phyloP scores from a whole-genome alignment of 1,284 basidiomycete genomes.

The Leucoagaricus sp. region DNA sequence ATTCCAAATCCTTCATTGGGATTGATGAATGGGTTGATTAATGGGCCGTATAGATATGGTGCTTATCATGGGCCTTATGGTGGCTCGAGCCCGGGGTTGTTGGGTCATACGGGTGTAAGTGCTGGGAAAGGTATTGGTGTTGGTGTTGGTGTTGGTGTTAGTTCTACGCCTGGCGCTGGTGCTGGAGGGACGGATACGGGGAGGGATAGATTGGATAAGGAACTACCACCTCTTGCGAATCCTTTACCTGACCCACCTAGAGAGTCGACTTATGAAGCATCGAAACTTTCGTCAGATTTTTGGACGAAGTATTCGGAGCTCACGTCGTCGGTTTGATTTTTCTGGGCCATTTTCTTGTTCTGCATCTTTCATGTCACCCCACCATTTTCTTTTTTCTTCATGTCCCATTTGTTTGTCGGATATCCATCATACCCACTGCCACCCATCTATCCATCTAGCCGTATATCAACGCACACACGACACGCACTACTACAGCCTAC shows the following conservation, averaged over 20 bases:
- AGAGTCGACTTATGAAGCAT: conserved; percentile 59
- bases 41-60: conserved; percentile 14
- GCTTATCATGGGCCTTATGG: conserved; percentile 9
- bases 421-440: no score
- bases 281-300: conserved; percentile 47
- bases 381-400: no score
- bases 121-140: no score
- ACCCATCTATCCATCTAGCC: no score
- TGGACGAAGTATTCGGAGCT: conserved; percentile 57
- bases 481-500: no score
- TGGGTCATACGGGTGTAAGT: conserved; percentile 16
- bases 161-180: conserved; percentile 35
- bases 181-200: conserved; percentile 19
- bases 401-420: no score
- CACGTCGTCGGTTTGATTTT: conserved; percentile 45
- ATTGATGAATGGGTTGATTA: neutral
- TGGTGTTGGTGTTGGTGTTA: no score
- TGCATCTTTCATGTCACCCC: no score
- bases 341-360: no score
- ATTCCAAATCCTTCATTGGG: neutral
- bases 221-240: conserved; percentile 39
- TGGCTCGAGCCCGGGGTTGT: conserved; percentile 12
- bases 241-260: conserved; percentile 74
- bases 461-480: no score
- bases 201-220: neutral